Conservation (phyloP, 2,329 filamentous ascomycete genomes). For the Penicillium sclerotigenum region DNA sequence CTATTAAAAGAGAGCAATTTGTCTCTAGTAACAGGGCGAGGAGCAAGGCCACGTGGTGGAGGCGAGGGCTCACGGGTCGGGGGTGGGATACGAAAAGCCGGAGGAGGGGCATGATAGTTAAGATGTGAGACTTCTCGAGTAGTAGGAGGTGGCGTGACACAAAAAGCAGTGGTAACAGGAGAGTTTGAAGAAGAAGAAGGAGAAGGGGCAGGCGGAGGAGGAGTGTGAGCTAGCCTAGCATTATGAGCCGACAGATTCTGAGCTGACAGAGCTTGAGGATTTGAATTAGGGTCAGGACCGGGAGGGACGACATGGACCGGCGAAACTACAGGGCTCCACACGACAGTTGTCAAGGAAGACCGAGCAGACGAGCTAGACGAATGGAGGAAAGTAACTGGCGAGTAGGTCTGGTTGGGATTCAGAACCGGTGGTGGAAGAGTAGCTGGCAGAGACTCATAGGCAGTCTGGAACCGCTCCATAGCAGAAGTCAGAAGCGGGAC, state of each 20-base stretch:
- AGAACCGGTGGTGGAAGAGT: conserved; percentile 3
- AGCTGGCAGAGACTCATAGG: conserved; percentile 30
- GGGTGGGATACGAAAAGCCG: background rate
- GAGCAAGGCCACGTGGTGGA: background rate
- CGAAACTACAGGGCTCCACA: background rate
- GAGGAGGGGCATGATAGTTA: background rate
- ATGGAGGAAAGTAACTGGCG: background rate
- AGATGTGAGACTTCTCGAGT: background rate
- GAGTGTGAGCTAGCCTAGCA: background rate
- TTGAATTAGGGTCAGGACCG: background rate
- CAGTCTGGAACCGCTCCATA: conserved; percentile 38
- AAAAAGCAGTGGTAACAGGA: background rate
- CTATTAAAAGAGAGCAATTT: conserved; percentile 10
- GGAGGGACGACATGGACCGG: background rate
- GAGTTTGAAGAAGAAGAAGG: background rate
- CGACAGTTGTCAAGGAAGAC: background rate
- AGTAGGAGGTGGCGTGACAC: conserved; percentile 1
- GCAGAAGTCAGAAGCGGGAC: conserved; percentile 42
- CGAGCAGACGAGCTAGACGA: background rate
- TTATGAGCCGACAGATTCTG: background rate
- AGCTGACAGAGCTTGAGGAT: background rate
- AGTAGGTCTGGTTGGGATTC: background rate
- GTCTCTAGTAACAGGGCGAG: background rate
- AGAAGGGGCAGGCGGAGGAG: background rate
- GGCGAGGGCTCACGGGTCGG: background rate